A percentile compares a stretch with the other conserved stretches of the same genome.
Conservation (phyloP, 2,329 filamentous ascomycete genomes). For the Diaporthe amygdali region DNA sequence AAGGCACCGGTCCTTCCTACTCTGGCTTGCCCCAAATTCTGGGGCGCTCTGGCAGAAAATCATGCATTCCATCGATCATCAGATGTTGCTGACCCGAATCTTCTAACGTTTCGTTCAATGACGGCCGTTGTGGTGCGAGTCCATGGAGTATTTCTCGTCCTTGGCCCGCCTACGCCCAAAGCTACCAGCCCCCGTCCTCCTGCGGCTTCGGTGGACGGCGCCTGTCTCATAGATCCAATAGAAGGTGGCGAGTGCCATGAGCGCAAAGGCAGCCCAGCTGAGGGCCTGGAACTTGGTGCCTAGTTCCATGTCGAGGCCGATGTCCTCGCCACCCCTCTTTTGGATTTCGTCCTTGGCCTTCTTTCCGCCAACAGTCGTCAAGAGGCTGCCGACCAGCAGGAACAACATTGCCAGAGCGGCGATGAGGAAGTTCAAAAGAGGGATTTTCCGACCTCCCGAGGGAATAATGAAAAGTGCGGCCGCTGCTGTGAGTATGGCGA, state of each 20-base stretch:
- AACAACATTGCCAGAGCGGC: constrained; percentile 41
- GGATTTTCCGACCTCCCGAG: constrained; percentile 23
- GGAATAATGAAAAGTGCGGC: constrained; percentile 35
- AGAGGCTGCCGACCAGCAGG: constrained; percentile 47
- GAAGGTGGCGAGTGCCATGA: constrained; percentile 44
- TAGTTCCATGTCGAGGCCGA: constrained; percentile 49
- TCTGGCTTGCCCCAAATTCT: neutral
- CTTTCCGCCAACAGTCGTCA: constrained; percentile 47
- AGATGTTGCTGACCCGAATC: no score
- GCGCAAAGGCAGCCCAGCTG: constrained; percentile 52
- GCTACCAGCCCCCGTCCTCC: constrained; percentile 28
- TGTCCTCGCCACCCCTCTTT: constrained; percentile 46
- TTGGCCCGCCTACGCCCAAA: neutral
- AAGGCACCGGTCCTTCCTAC: neutral
- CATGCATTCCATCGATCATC: no score
- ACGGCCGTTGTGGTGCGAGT: constrained; percentile 9
- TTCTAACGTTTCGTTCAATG: neutral
- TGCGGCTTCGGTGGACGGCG: constrained; percentile 34
- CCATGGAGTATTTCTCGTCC: constrained; percentile 17
- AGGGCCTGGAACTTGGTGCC: constrained; percentile 52
- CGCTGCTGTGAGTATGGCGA: constrained; percentile 47
- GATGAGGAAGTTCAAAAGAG: constrained; percentile 44
- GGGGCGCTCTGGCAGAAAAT: neutral
- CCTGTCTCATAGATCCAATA: constrained; percentile 48
- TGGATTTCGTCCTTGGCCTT: constrained; percentile 45